Percentiles rank a stretch among this genome's conserved stretches.
Evolutionary conservation across 257 asterid species (phyloP).

Genomic region (Primulina eburnea): DNA sequence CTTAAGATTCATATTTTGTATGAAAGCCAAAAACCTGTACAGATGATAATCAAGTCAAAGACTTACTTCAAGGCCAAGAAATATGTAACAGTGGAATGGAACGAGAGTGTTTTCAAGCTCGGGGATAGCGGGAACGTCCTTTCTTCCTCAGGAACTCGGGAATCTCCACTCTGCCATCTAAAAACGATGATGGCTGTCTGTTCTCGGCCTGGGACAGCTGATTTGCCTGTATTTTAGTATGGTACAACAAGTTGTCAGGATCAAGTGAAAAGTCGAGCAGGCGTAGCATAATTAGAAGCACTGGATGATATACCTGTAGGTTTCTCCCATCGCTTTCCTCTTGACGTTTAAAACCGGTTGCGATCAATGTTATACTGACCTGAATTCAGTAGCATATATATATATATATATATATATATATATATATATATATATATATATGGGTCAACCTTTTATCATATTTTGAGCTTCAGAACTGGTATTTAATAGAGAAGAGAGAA

Average conservation of each 20-base stretch:
- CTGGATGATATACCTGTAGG: slow-evolving; percentile 56
- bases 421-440: too few species aligned
- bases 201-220: slow-evolving; percentile 62
- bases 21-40: background rate
- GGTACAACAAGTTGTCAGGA: background rate
- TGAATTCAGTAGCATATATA: slow-evolving; percentile 31
- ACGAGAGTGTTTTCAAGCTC: slow-evolving; percentile 47
- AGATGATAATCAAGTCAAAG: background rate
- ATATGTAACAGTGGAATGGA: background rate
- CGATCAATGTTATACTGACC: slow-evolving; percentile 90
- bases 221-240: slow-evolving; percentile 51
- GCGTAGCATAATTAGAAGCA: background rate
- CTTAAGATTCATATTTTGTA: background rate
- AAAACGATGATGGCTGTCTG: slow-evolving; percentile 63
- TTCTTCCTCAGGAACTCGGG: slow-evolving; percentile 90
- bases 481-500: too few species aligned
- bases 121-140: slow-evolving; percentile 77
- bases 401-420: too few species aligned
- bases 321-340: slow-evolving; percentile 77
- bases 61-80: background rate
- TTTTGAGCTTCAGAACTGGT: background rate
- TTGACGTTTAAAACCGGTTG: slow-evolving; percentile 96
- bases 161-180: slow-evolving; percentile 76
- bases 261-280: background rate
- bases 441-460: background rate